Evolutionary conservation across 768 basidiomycete genomes (phyloP), one percentile per base, ranked within the genome.

Genomic region (Leccinum incarnatum): DNA sequence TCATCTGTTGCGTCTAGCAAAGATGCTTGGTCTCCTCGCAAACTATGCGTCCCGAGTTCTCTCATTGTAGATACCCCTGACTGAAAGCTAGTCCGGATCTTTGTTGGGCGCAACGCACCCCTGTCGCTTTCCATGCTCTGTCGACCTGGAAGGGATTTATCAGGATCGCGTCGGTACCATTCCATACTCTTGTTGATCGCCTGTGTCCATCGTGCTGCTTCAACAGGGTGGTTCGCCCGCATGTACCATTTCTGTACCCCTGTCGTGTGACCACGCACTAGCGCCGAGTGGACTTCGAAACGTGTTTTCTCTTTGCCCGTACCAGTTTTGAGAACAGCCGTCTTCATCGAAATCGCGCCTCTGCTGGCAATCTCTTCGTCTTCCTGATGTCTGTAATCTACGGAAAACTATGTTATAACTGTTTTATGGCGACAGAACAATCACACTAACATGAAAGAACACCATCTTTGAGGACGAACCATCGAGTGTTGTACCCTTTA

Each of bases 401-500:
- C 12, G 12, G 14, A 46, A 51, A 59, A 10, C 10, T 25, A 23
- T n/a, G n/a, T 69, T 21, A 66, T 40, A 52, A 19, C 2, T 17
- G 11, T 17, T 23, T 12, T 42, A 32, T 51, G 1, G 7, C 2
- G 14, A 45, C 2, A 37, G 6, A 8, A 30, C 12, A 19, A 27
- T 47, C 10, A 57, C 36, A 81, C 89, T 25, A 69, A 91, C 92
- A 94, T 17, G 90, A 92, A n/a, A 95, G 72, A 25, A 90, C 78
- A 0, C 93, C 95, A 55, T 88, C 83, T 66, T 91, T 87, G 19
- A 97, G 81, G 0, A 96, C 92, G 67, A 98, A 96, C 93, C 94
- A 97, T 1, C 95, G 80, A 0, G 90, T 89, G 59, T 85, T 87
- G 69, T 94, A 96, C 0, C 95, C 95, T 64, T 85, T 87, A 0